Evolutionary conservation across 306 rosid genomes (phyloP).

Genomic region (Glycyrrhiza uralensis): DNA sequence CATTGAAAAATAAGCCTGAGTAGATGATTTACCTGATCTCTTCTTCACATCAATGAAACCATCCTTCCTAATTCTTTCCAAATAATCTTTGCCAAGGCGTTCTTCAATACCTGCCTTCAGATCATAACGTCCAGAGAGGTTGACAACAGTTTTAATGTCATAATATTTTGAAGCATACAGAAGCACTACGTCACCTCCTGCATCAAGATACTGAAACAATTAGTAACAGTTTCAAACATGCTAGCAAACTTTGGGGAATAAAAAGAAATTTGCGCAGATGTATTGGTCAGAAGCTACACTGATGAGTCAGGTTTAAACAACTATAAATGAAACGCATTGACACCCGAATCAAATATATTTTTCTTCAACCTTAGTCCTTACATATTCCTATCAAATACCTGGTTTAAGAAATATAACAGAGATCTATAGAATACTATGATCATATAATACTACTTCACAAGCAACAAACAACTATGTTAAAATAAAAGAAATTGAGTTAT

Average conservation of each 20-base stretch:
- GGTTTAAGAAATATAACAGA: not conserved
- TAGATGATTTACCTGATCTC: slow-evolving; percentile 41
- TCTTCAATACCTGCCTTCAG: slow-evolving; percentile 53
- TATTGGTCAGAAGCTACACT: not conserved
- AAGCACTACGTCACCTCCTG: slow-evolving; percentile 73
- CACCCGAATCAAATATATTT: not conserved
- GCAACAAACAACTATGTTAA: not conserved
- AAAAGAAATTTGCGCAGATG: not conserved
- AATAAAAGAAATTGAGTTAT: not conserved
- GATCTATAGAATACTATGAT: not conserved
- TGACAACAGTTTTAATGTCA: slow-evolving; percentile 53
- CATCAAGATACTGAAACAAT: slow-evolving; percentile 13
- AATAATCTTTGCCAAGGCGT: slow-evolving; percentile 54
- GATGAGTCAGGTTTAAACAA: not conserved
- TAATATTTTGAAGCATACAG: slow-evolving; percentile 68
- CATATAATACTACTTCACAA: not conserved
- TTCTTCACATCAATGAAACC: slow-evolving; percentile 54
- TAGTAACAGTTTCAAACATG: not conserved
- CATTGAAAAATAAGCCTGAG: not conserved
- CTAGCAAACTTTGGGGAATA: not conserved
- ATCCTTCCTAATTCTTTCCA: slow-evolving; percentile 52
- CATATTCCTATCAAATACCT: not conserved
- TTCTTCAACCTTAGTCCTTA: not conserved
- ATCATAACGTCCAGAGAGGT: slow-evolving; percentile 75
- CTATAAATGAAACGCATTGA: not conserved